A percentile compares a stretch with the other conserved stretches of the same genome.
phyloP scores from a whole-genome alignment of 2,329 filamentous ascomycete genomes.

The Tricladium varicosporioides region DNA sequence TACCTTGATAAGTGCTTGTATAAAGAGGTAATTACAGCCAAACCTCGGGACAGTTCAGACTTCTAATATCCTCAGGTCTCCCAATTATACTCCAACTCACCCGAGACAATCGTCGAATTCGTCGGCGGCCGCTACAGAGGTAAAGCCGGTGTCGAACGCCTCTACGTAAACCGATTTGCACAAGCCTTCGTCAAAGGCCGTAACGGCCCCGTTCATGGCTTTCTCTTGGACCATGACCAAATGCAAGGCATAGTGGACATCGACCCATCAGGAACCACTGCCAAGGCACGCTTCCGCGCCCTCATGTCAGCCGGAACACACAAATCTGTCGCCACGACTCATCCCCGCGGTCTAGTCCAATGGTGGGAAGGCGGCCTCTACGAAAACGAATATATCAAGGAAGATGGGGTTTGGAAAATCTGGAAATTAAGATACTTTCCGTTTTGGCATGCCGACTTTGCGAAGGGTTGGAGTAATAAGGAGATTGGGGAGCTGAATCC shows the following conservation, averaged over 20 bases:
- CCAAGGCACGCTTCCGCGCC: slow-evolving; percentile 50
- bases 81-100: slow-evolving; percentile 50
- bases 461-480: slow-evolving; percentile 52
- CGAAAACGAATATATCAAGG: slow-evolving; percentile 59
- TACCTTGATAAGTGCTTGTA: slow-evolving; percentile 59
- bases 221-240: slow-evolving; percentile 56
- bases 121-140: slow-evolving; percentile 52
- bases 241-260: slow-evolving; percentile 56
- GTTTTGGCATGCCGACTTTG: slow-evolving; percentile 55
- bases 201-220: slow-evolving; percentile 54
- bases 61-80: slow-evolving; percentile 36
- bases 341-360: slow-evolving; percentile 51
- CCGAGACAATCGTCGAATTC: slow-evolving; percentile 55
- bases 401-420: slow-evolving; percentile 53
- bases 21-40: slow-evolving; percentile 42
- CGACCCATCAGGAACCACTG: slow-evolving; percentile 44
- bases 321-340: slow-evolving; percentile 46
- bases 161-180: slow-evolving; percentile 53
- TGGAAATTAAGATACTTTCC: slow-evolving; percentile 54
- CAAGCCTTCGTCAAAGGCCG: slow-evolving; percentile 50
- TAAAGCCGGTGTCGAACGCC: slow-evolving; percentile 49
- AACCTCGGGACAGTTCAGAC: neutral
- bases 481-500: slow-evolving; percentile 50
- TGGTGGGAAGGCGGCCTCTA: slow-evolving; percentile 60
- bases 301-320: slow-evolving; percentile 56